Percentiles rank a stretch among this genome's conserved stretches.
Conservation (phyloP, 768 basidiomycete genomes). For the Collybia nuda region DNA sequence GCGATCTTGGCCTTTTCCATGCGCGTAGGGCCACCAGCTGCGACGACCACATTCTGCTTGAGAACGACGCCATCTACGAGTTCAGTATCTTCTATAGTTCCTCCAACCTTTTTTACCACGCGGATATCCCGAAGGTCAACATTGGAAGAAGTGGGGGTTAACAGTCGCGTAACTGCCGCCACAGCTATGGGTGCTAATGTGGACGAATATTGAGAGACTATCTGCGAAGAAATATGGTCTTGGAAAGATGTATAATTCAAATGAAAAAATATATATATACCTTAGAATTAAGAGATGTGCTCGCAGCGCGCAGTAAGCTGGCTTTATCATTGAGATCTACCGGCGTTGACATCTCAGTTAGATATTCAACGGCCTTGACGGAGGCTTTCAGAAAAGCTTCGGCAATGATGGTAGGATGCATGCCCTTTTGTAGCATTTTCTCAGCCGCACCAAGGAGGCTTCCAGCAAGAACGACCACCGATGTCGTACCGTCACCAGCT, state of each 20-base stretch:
- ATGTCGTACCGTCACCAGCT: slow-evolving; percentile 97
- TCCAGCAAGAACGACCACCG: slow-evolving; percentile 95
- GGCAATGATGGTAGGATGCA: slow-evolving; percentile 96
- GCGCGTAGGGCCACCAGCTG: slow-evolving; percentile 90
- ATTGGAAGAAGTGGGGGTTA: slow-evolving; percentile 86
- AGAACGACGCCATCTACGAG: slow-evolving; percentile 96
- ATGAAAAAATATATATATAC: slow-evolving; percentile 33
- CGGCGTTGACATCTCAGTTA: slow-evolving; percentile 90
- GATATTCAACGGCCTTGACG: slow-evolving; percentile 88
- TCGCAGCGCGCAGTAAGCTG: slow-evolving; percentile 87
- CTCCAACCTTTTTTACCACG: slow-evolving; percentile 97
- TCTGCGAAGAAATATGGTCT: slow-evolving; percentile 44
- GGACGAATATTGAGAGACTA: slow-evolving; percentile 98
- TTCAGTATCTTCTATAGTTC: slow-evolving; percentile 98
- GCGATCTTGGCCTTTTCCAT: slow-evolving; percentile 99
- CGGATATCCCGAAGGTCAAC: slow-evolving; percentile 97
- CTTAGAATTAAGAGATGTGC: slow-evolving; percentile 96
- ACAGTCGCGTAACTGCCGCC: slow-evolving; percentile 89
- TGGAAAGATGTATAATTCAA: slow-evolving; percentile 1
- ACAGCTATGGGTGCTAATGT: slow-evolving; percentile 99
- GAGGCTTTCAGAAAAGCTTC: slow-evolving; percentile 95
- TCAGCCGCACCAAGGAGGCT: slow-evolving; percentile 92
- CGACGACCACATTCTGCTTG: slow-evolving; percentile 89
- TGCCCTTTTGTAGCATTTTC: slow-evolving; percentile 94
- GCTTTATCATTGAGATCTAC: slow-evolving; percentile 88